Conservation (phyloP, 108 stramenopile genomes). For the Pseudonitzschia multistriata region DNA sequence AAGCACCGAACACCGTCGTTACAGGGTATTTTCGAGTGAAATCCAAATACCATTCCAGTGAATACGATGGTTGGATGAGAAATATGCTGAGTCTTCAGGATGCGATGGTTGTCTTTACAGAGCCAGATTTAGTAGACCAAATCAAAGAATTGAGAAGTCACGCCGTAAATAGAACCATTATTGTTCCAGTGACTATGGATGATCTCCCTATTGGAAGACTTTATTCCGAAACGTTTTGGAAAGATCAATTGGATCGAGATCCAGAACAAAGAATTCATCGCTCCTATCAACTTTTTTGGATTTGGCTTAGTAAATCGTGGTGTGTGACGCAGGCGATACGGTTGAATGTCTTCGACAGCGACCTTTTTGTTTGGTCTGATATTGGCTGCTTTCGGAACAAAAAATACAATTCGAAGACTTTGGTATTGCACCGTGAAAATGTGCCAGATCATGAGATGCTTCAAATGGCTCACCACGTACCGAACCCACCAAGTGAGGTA, state of each 20-base stretch:
- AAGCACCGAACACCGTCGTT: slow-evolving; percentile 52
- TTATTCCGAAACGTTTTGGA: slow-evolving; percentile 47
- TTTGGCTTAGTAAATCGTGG: slow-evolving; percentile 72
- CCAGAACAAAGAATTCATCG: slow-evolving; percentile 51
- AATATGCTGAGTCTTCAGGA: slow-evolving; percentile 65
- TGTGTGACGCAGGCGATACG: slow-evolving; percentile 44
- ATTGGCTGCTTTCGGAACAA: slow-evolving; percentile 59
- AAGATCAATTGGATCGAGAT: slow-evolving; percentile 57
- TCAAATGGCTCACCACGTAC: slow-evolving; percentile 52
- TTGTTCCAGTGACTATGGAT: slow-evolving; percentile 3
- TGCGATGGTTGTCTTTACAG: slow-evolving; percentile 67
- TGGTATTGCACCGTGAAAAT: slow-evolving; percentile 38
- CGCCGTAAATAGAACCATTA: slow-evolving; percentile 21
- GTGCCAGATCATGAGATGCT: slow-evolving; percentile 43
- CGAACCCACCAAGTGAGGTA: slow-evolving; percentile 32
- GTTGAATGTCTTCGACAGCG: slow-evolving; percentile 46
- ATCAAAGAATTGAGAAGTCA: slow-evolving; percentile 48
- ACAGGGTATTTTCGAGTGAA: slow-evolving; percentile 54
- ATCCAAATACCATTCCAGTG: slow-evolving; percentile 44
- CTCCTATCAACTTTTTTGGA: slow-evolving; percentile 67
- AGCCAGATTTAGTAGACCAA: slow-evolving; percentile 41
- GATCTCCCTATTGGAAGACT: slow-evolving; percentile 30
- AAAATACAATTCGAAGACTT: slow-evolving; percentile 34
- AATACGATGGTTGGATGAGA: slow-evolving; percentile 64
- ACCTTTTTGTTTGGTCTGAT: slow-evolving; percentile 58